phyloP scores from a whole-genome alignment of 2,329 filamentous ascomycete species.

The Penicillium brasilianum region DNA sequence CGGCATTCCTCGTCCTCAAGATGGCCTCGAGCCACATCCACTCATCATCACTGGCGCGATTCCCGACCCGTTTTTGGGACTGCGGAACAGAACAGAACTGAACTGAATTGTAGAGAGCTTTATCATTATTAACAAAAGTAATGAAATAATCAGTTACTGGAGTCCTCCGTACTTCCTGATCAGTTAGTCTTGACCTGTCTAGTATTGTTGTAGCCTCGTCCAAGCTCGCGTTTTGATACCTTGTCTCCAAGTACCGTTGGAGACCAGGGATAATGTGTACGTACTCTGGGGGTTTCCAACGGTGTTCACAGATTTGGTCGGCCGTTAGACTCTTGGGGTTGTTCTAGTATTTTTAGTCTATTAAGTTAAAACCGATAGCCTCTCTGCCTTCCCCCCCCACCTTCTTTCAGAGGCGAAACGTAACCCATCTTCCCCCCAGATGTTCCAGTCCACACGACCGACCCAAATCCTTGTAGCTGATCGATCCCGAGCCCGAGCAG shows the following conservation, averaged over 20 bases:
- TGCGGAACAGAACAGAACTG: not conserved
- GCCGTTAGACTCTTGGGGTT: not conserved
- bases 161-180: not conserved
- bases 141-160: not conserved
- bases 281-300: not conserved
- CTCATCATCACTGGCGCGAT: conserved; percentile 4
- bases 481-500: not conserved
- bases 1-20: conserved; percentile 25
- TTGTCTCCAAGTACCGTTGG: not conserved
- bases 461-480: not conserved
- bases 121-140: not conserved
- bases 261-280: not conserved
- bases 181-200: not conserved
- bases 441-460: no score
- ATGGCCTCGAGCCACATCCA: conserved; percentile 7
- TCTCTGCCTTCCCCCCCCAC: not conserved
- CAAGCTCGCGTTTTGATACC: not conserved
- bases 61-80: not conserved
- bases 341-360: not conserved
- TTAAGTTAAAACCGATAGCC: not conserved
- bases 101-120: not conserved
- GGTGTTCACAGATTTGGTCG: not conserved
- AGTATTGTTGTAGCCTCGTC: not conserved
- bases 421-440: not conserved
- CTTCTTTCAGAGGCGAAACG: not conserved